Evolutionary conservation across 371 early-diverging fungal species (phyloP).

Genomic region (Caulochytrium protostelioides): DNA sequence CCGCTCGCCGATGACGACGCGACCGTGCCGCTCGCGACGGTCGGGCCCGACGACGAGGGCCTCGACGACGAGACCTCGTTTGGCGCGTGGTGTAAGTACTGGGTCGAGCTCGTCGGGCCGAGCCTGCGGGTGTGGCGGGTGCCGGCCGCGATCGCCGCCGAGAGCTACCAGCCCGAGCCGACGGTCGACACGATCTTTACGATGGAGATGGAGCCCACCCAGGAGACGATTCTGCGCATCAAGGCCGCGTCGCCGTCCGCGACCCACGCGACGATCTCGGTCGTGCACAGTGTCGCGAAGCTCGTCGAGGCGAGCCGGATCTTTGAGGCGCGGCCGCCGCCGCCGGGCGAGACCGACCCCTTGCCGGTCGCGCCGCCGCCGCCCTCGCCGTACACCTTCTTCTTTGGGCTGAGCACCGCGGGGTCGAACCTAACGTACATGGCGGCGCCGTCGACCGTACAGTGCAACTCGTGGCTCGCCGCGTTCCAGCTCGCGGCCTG

Average conservation of each 20-base stretch:
- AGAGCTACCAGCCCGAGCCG: slow-evolving; percentile 10
- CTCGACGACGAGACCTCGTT: no score
- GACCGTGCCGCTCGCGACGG: no score
- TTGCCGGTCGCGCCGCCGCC: slow-evolving; percentile 10
- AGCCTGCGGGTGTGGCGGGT: slow-evolving; percentile 10
- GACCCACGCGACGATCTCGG: slow-evolving; percentile 8
- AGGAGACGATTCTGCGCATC: slow-evolving; percentile 9
- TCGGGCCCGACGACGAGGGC: slow-evolving; percentile 3
- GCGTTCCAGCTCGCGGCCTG: slow-evolving; percentile 17
- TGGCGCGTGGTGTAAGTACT: slow-evolving; percentile 14
- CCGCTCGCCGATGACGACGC: slow-evolving; percentile 1
- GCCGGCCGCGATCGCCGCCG: slow-evolving; percentile 10
- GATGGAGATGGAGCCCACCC: slow-evolving; percentile 10
- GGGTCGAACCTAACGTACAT: slow-evolving; percentile 15
- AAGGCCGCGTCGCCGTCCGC: slow-evolving; percentile 7
- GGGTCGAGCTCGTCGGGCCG: slow-evolving; percentile 15
- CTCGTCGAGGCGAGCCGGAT: slow-evolving; percentile 10
- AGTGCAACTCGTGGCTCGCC: slow-evolving; percentile 18
- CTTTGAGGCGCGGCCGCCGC: slow-evolving; percentile 3
- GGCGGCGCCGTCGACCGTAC: slow-evolving; percentile 14
- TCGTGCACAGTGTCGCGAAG: slow-evolving; percentile 12
- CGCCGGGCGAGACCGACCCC: slow-evolving; percentile 1
- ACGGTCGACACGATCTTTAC: slow-evolving; percentile 10
- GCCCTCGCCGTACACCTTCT: slow-evolving; percentile 17
- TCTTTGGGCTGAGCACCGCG: slow-evolving; percentile 12